phyloP scores from a whole-genome alignment of 225 moss, liverwort and hornwort genomes.

The Marchantia polymorpha region DNA sequence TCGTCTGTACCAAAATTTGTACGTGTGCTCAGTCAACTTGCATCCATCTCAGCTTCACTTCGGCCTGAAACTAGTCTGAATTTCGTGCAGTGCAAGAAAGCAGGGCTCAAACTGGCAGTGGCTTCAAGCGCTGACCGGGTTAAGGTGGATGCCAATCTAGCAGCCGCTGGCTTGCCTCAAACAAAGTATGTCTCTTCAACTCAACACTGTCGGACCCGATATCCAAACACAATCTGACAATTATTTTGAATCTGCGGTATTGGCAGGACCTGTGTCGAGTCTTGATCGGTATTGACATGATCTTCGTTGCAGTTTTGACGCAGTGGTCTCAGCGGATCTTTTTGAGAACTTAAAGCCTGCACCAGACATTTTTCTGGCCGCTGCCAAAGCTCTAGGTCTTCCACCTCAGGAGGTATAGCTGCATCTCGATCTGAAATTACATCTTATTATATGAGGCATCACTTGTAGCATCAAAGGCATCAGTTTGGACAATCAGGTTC shows the following conservation, averaged over 20 bases:
- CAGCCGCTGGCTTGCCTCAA: constrained; percentile 82
- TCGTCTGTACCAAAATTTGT: too few species aligned
- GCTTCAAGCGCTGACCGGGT: constrained; percentile 94
- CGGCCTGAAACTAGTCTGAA: neutral
- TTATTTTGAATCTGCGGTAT: neutral
- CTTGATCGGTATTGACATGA: neutral
- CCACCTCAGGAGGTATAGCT: constrained; percentile 59
- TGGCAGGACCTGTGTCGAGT: neutral
- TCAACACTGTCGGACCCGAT: neutral
- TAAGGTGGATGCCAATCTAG: constrained; percentile 95
- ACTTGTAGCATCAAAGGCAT: neutral
- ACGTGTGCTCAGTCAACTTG: too few species aligned
- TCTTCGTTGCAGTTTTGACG: constrained; percentile 67
- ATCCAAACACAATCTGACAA: neutral
- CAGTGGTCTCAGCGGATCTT: constrained; percentile 88
- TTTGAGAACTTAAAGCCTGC: constrained; percentile 90
- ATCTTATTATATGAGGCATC: neutral
- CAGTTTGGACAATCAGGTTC: too few species aligned
- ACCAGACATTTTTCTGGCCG: constrained; percentile 88
- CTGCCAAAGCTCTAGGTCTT: constrained; percentile 68
- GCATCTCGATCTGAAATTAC: neutral
- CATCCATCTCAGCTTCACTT: neutral
- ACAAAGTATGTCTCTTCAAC: constrained; percentile 43
- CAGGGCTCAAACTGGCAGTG: constrained; percentile 86
- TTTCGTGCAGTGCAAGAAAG: constrained; percentile 66